These are phyloP conservation scores for Hypsizygus marmoreus DNA, from an alignment of 768 basidiomycete genomes.

Conservation along the genomic window DNA sequence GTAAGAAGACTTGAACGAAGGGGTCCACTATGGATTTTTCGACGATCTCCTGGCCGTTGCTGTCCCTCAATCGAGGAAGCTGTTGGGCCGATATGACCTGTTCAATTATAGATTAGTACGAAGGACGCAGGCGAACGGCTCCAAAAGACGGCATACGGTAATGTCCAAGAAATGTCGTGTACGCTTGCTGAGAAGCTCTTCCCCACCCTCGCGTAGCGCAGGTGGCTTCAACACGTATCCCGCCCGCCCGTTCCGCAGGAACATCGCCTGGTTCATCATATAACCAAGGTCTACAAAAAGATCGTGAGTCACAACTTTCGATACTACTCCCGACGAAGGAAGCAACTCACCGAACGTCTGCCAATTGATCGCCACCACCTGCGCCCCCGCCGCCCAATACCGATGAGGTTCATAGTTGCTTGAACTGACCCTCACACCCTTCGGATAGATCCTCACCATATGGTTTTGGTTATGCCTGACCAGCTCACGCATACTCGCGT, in stretches of 20 bases:
- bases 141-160: constrained; percentile 40
- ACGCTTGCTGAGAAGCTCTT: constrained; percentile 53
- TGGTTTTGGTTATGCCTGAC: constrained; percentile 87
- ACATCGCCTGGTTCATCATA: constrained; percentile 95
- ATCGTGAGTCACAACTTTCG: background rate
- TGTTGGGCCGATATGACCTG: constrained; percentile 87
- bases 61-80: constrained; percentile 73
- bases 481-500: constrained; percentile 58
- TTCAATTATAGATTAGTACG: background rate
- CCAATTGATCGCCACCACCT: constrained; percentile 96
- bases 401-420: constrained; percentile 88
- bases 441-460: constrained; percentile 85
- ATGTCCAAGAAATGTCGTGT: constrained; percentile 66
- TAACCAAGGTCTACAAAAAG: constrained; percentile 72
- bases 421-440: constrained; percentile 77
- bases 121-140: background rate
- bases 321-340: background rate
- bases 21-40: constrained; percentile 65
- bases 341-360: constrained; percentile 78
- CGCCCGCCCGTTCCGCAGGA: constrained; percentile 82
- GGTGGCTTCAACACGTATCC: constrained; percentile 92
- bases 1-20: constrained; percentile 78
- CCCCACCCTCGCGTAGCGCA: constrained; percentile 65
- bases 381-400: constrained; percentile 88
- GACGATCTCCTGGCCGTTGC: constrained; percentile 56